Percentiles rank a stretch among this genome's conserved stretches.
Conservation (phyloP, 768 basidiomycete genomes). For the Lentinula boryana region DNA sequence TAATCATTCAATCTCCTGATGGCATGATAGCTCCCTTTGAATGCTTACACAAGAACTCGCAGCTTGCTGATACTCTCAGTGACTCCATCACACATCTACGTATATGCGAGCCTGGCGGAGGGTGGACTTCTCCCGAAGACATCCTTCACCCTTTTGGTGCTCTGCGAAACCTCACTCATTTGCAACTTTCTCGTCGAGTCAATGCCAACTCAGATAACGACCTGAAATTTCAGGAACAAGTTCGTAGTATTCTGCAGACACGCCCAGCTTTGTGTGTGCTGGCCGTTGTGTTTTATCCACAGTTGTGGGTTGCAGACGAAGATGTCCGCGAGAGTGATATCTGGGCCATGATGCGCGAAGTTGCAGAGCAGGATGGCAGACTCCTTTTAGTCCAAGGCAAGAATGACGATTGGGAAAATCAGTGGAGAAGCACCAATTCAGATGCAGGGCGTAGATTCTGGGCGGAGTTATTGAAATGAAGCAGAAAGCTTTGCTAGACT, state of each 20-base stretch:
- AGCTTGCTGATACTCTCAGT: constrained; percentile 9
- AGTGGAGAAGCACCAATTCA: neutral
- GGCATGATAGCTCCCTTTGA: constrained; percentile 4
- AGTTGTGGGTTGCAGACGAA: constrained; percentile 7
- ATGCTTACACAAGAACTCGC: neutral
- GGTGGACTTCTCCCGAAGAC: constrained; percentile 27
- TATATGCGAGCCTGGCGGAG: constrained; percentile 30
- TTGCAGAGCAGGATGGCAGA: constrained; percentile 1
- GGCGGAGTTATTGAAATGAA: neutral
- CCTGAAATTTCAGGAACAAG: constrained; percentile 24
- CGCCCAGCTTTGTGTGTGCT: constrained; percentile 24
- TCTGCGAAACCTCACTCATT: constrained; percentile 30
- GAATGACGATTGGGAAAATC: neutral
- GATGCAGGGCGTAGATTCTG: neutral
- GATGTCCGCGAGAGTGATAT: constrained; percentile 6
- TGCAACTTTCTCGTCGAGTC: constrained; percentile 32
- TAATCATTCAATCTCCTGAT: constrained; percentile 24
- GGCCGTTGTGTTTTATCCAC: constrained; percentile 19
- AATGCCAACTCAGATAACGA: constrained; percentile 38
- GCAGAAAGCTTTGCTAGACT: neutral
- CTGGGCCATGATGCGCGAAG: constrained; percentile 1
- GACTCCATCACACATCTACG: constrained; percentile 28
- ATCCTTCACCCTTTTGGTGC: constrained; percentile 26
- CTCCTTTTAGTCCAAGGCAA: constrained; percentile 3
- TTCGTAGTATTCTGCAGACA: constrained; percentile 21